Evolutionary conservation across 148 eudicot genomes (phyloP).

Genomic region (Rhododendron williamsianum): DNA sequence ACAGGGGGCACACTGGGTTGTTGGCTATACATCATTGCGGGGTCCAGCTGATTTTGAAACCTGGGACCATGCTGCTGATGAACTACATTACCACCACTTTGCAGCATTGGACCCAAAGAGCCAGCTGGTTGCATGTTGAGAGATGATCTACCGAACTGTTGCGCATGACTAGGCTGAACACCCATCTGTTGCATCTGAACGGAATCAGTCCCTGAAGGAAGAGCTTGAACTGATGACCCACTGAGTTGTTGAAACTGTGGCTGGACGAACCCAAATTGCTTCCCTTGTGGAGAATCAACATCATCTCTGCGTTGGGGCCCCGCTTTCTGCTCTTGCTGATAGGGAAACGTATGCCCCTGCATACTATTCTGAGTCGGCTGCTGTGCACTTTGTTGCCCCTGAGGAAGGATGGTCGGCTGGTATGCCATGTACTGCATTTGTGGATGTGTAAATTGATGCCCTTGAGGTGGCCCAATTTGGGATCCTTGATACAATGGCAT

Average conservation of each 20-base stretch:
- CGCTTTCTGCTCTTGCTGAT: slow-evolving; percentile 51
- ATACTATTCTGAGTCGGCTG: slow-evolving; percentile 43
- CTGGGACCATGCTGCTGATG: slow-evolving; percentile 49
- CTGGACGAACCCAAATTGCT: slow-evolving; percentile 37
- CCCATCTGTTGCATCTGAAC: slow-evolving; percentile 38
- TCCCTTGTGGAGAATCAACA: slow-evolving; percentile 41
- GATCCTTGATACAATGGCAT: slow-evolving; percentile 42
- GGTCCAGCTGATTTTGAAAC: slow-evolving; percentile 59
- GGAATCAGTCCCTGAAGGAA: slow-evolving; percentile 30
- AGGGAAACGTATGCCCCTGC: slow-evolving; percentile 50
- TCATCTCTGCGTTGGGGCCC: slow-evolving; percentile 48
- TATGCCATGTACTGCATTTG: slow-evolving; percentile 47
- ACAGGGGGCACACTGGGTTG: slow-evolving; percentile 44
- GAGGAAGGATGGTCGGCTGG: slow-evolving; percentile 47
- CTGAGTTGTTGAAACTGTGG: slow-evolving; percentile 43
- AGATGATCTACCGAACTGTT: slow-evolving; percentile 36
- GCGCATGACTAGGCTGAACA: slow-evolving; percentile 42
- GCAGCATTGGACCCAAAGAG: slow-evolving; percentile 31
- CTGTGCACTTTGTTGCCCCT: slow-evolving; percentile 45
- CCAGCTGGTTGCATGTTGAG: slow-evolving; percentile 41
- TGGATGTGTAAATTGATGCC: slow-evolving; percentile 45
- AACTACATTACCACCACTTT: slow-evolving; percentile 32
- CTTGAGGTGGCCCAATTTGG: slow-evolving; percentile 48
- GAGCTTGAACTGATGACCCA: slow-evolving; percentile 30
- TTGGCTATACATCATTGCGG: slow-evolving; percentile 43